phyloP scores from a whole-genome alignment of 352 stramenopile species.

The Phytophthora capsici region DNA sequence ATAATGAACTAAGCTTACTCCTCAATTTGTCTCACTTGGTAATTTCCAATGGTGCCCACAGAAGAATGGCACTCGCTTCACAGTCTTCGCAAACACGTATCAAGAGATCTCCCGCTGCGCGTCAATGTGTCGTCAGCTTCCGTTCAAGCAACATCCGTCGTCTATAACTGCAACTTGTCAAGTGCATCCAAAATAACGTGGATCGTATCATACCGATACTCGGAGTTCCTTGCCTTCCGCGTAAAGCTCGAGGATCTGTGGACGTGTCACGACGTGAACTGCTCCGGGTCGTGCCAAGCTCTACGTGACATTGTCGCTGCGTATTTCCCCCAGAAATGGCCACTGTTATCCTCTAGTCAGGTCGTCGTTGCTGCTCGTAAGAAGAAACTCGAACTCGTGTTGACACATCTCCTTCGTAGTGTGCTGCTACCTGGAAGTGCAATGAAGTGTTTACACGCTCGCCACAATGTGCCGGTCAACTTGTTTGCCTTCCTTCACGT shows the following conservation, averaged over 20 bases:
- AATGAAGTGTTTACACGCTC: constrained; percentile 62
- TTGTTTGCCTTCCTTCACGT: constrained; percentile 63
- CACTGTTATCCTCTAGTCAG: constrained; percentile 36
- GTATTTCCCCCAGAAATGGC: constrained; percentile 60
- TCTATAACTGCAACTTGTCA: constrained; percentile 49
- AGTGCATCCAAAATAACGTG: constrained; percentile 49
- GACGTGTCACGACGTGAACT: constrained; percentile 59
- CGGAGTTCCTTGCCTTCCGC: constrained; percentile 59
- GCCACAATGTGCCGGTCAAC: constrained; percentile 43
- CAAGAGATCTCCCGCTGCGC: constrained; percentile 44
- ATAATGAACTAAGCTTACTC: no score
- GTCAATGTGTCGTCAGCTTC: constrained; percentile 40
- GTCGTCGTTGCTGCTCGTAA: constrained; percentile 42
- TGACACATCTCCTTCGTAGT: constrained; percentile 60
- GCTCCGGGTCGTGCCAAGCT: constrained; percentile 59
- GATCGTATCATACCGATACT: constrained; percentile 58
- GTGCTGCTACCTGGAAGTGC: constrained; percentile 57
- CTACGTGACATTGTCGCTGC: constrained; percentile 54
- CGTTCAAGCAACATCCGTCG: constrained; percentile 40
- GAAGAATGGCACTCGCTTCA: background rate
- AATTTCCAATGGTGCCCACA: background rate
- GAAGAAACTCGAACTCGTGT: constrained; percentile 56
- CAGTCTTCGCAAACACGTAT: constrained; percentile 23
- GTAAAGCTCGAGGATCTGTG: constrained; percentile 45
- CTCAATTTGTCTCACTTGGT: background rate